Evolutionary conservation across 2,329 filamentous ascomycete species (phyloP), one percentile per base, ranked within the genome.

Genomic region (Phymatotrichopsis omnivora): DNA sequence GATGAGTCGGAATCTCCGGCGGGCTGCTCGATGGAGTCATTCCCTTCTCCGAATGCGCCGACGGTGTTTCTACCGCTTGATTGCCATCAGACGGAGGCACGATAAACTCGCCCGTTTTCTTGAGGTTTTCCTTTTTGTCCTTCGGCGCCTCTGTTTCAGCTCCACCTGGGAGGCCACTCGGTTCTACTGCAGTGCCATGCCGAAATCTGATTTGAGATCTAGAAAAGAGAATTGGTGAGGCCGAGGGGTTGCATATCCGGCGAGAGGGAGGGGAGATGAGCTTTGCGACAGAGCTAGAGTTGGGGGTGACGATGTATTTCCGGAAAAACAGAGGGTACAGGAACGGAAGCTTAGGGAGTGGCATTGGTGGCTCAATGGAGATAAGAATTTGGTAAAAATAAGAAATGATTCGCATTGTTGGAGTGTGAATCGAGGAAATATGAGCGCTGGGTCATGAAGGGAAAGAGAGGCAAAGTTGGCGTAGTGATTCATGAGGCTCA

Each of bases 1-100:
- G 86, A 66, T 98, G 91, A n/a, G n/a, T n/a, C n/a, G 25, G 94
- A 78, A 61, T 94, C 20, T 27, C 32, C 39, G 28, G 22, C 22
- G 14, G 19, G 44, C 8, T n/a, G n/a, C n/a, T 31, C n/a, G 8
- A 30, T 14, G 8, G n/a, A 11, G 37, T 8, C 16, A 17, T 8
- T 34, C 11, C 93, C n/a, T n/a, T n/a, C n/a, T n/a, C 1, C 80
- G 82, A 6, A 83, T 76, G 0, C 84, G 74, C 36, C 76, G 71
- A 60, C 82, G 74, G 61, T 86, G 78, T 4, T 80, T 80, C 17
- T 75, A 73, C 55, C 73, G 72, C 36, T 67, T 56, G 6, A 60
- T 53, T 2, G 58, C 43, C 4, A 57, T 53, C 5, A 54, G 30
- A 8, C 56, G 56, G 3, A 59, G 57, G 2, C 62, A 62, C 56